Conservation (phyloP, 169 alveolate species). For the Neospora caninum region DNA sequence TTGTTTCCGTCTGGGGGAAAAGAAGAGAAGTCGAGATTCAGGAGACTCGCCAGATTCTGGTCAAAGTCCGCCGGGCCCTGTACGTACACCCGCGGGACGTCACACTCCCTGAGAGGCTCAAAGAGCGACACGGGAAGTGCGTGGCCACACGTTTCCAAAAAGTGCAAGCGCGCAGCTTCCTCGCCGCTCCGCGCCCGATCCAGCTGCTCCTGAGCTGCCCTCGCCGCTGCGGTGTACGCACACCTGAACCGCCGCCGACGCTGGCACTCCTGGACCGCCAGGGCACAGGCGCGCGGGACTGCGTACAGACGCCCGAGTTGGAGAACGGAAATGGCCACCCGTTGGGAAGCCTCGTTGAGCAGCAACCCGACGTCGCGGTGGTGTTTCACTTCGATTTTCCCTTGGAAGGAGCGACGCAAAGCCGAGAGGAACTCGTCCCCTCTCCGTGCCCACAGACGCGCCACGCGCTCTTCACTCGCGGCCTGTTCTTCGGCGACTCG, state of each 20-base stretch:
- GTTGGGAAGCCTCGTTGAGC: conserved; percentile 4
- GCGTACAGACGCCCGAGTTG: conserved; percentile 14
- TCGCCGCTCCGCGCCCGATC: background rate
- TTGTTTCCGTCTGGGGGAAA: background rate
- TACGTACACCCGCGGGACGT: background rate
- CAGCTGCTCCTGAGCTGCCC: conserved; percentile 1
- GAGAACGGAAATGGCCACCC: background rate
- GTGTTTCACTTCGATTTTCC: background rate
- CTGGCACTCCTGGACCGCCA: background rate
- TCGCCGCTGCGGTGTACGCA: background rate
- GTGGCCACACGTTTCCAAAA: background rate
- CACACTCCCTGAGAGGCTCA: background rate
- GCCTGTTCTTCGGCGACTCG: conserved; percentile 12
- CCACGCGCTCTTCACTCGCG: conserved; percentile 20
- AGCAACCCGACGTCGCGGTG: background rate
- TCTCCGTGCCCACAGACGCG: conserved; percentile 30
- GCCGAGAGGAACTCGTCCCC: background rate
- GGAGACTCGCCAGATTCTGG: background rate
- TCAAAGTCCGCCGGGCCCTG: conserved; percentile 22
- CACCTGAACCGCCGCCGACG: conserved; percentile 26
- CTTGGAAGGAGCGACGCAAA: background rate
- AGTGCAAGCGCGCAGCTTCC: background rate
- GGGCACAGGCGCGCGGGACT: conserved; percentile 26
- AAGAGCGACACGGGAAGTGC: background rate
- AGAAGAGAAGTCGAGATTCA: background rate